Conservation (phyloP, 257 asterid species). For the Capsicum rhomboideum region DNA sequence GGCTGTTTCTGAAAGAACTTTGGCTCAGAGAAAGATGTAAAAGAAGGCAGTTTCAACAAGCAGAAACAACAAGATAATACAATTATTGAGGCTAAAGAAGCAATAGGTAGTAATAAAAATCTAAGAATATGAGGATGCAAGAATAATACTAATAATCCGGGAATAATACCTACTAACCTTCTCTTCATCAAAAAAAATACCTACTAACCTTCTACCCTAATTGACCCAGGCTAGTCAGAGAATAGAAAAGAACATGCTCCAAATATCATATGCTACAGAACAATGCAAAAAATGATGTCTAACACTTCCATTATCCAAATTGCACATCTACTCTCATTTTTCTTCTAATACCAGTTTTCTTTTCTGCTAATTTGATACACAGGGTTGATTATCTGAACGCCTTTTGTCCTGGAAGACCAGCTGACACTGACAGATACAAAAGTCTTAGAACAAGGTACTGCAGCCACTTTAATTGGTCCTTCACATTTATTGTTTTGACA, state of each 20-base stretch:
- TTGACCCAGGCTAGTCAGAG: not conserved
- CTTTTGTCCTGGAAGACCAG: constrained; percentile 53
- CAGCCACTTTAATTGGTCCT: not conserved
- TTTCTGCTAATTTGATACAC: constrained; percentile 11
- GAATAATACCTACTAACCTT: not conserved
- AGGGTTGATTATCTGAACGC: constrained; percentile 68
- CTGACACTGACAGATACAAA: constrained; percentile 21
- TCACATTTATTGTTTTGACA: not conserved
- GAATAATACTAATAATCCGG: not conserved
- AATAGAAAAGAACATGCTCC: not conserved
- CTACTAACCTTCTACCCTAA: not conserved
- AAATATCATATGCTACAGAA: not conserved
- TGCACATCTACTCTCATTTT: not conserved
- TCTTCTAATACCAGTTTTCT: not conserved
- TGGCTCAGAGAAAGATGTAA: not conserved
- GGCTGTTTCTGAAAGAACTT: not conserved
- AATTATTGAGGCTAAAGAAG: not conserved
- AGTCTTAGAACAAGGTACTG: constrained; percentile 55
- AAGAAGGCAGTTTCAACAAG: not conserved
- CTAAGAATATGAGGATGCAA: not conserved
- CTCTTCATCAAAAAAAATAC: not conserved
- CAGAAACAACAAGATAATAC: not conserved
- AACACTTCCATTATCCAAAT: not conserved
- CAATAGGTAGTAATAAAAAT: not conserved
- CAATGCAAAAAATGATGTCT: not conserved